These are phyloP conservation scores for Guillardia theta DNA, from an alignment of 78 protist genomes.

Conservation along the genomic window DNA sequence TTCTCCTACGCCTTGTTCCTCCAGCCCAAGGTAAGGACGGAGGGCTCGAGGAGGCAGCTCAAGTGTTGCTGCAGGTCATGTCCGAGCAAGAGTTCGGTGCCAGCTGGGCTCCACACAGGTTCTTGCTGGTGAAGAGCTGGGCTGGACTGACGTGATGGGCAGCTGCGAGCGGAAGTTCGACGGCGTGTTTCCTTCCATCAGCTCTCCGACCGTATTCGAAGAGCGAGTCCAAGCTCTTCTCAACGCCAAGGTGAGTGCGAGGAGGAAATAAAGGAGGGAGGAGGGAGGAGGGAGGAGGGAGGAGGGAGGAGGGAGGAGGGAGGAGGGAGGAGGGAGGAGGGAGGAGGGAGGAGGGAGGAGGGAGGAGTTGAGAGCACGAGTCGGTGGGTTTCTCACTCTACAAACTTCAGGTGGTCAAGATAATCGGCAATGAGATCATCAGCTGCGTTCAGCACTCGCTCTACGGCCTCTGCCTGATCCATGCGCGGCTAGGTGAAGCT, in stretches of 20 bases:
- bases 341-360: not conserved
- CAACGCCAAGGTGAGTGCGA: not conserved
- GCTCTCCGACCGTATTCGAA: not conserved
- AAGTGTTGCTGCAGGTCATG: not conserved
- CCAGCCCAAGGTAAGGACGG: not conserved
- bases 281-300: not conserved
- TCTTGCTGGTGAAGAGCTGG: too few species aligned
- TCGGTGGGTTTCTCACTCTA: not conserved
- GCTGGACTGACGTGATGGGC: too few species aligned
- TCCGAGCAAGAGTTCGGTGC: conserved; percentile 13
- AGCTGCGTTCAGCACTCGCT: not conserved
- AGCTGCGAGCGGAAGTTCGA: not conserved
- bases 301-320: not conserved
- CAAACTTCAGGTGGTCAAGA: not conserved
- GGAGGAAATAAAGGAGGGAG: not conserved
- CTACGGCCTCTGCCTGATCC: not conserved
- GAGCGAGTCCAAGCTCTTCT: not conserved
- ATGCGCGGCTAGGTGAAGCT: not conserved
- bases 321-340: not conserved
- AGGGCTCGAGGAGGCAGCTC: not conserved
- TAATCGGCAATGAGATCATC: not conserved
- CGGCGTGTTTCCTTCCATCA: not conserved
- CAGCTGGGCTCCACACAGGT: not conserved
- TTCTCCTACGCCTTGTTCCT: not conserved
- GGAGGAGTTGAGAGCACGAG: not conserved